These are phyloP conservation scores for Penicillium cinerascens DNA, from an alignment of 495 filamentous ascomycete species.

Conservation along the genomic window DNA sequence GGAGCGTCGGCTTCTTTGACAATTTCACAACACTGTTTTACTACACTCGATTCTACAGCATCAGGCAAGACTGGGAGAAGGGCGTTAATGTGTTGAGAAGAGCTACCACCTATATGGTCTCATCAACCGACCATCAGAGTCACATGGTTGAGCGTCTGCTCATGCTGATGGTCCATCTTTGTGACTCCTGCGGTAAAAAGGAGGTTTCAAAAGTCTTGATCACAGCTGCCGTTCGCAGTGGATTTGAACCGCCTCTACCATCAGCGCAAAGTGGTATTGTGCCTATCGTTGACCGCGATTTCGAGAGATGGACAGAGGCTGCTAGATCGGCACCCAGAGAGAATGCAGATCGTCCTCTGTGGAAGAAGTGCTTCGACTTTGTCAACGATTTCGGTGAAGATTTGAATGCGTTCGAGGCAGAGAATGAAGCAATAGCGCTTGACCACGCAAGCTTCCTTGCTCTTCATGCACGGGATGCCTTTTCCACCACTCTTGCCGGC, in stretches of 20 bases:
- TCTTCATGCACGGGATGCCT: constrained; percentile 25
- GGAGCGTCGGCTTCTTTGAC: constrained; percentile 39
- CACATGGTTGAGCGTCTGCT: constrained; percentile 33
- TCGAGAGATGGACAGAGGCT: constrained; percentile 28
- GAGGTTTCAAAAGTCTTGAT: constrained; percentile 35
- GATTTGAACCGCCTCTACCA: constrained; percentile 30
- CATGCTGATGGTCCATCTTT: constrained; percentile 38
- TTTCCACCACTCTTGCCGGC: constrained; percentile 20
- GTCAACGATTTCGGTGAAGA: constrained; percentile 25
- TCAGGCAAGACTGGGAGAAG: constrained; percentile 38
- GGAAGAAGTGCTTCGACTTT: constrained; percentile 39
- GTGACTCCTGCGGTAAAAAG: constrained; percentile 31
- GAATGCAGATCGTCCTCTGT: constrained; percentile 19
- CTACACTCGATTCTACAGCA: constrained; percentile 40
- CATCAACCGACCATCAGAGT: constrained; percentile 28
- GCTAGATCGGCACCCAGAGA: constrained; percentile 13
- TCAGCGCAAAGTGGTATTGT: constrained; percentile 26
- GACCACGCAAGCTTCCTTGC: constrained; percentile 22
- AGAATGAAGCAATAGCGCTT: constrained; percentile 10
- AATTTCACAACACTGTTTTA: constrained; percentile 35
- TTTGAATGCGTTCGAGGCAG: constrained; percentile 20
- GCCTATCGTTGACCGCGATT: constrained; percentile 22
- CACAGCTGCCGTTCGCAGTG: constrained; percentile 34
- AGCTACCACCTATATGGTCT: constrained; percentile 34
- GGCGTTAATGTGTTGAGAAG: constrained; percentile 32